Evolutionary conservation across 176 grass and related monocot species (phyloP).

Genomic region (Rhynchospora pubera): DNA sequence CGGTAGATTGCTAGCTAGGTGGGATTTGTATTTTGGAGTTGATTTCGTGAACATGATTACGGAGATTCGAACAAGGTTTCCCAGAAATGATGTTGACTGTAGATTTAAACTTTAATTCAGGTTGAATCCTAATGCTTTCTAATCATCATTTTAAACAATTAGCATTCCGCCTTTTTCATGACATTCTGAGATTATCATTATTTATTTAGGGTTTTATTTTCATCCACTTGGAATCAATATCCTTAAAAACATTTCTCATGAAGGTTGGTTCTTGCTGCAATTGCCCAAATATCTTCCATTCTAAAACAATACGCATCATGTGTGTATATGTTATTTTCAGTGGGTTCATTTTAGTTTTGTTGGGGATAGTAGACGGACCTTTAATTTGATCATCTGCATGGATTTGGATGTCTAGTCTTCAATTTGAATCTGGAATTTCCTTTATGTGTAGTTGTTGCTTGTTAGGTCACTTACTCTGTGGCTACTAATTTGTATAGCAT

Average conservation of each 20-base stretch:
- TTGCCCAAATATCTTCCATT: background rate
- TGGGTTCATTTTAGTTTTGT: background rate
- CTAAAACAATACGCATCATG: background rate
- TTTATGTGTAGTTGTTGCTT: background rate
- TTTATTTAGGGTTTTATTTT: background rate
- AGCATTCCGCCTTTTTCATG: background rate
- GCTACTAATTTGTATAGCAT: background rate
- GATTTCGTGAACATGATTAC: no score
- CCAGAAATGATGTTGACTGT: background rate
- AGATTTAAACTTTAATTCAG: background rate
- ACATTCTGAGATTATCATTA: no score
- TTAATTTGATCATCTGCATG: background rate
- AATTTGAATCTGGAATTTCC: background rate
- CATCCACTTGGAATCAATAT: background rate
- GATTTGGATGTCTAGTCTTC: background rate
- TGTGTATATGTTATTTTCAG: background rate
- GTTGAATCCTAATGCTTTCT: background rate
- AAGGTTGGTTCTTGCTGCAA: background rate
- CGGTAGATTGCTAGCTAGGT: background rate
- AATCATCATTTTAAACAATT: background rate
- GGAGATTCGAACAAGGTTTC: background rate
- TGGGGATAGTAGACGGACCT: background rate
- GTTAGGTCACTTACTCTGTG: background rate
- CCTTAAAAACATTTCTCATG: background rate
- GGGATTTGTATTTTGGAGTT: no score